phyloP scores from a whole-genome alignment of 805 yeast species.

The Suhomyces pyralidae region DNA sequence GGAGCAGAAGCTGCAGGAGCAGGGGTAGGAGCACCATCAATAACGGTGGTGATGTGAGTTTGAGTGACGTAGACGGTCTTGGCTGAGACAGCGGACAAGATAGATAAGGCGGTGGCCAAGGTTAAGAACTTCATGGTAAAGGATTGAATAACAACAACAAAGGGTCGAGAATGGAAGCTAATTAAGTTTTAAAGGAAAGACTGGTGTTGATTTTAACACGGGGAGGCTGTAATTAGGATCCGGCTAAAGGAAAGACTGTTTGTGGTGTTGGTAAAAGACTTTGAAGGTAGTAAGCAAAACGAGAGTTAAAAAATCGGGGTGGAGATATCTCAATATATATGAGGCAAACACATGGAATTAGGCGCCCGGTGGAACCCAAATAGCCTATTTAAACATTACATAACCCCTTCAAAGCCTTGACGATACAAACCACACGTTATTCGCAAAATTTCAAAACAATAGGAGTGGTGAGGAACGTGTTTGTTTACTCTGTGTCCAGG shows the following conservation, averaged over 20 bases:
- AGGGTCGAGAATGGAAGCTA: neutral
- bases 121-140: constrained; percentile 20
- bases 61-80: constrained; percentile 27
- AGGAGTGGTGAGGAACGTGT: neutral
- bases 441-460: neutral
- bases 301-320: neutral
- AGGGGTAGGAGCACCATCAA: constrained; percentile 13
- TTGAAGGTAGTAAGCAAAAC: neutral
- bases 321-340: neutral
- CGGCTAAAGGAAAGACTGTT: neutral
- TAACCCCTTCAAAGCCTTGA: neutral
- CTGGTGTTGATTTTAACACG: neutral
- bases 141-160: constrained; percentile 4
- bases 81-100: constrained; percentile 21
- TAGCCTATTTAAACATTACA: neutral
- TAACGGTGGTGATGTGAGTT: constrained; percentile 24
- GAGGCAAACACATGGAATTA: neutral
- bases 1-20: constrained; percentile 11
- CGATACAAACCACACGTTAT: neutral
- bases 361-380: neutral
- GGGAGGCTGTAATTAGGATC: neutral
- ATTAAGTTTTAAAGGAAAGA: constrained; percentile 4
- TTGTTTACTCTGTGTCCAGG: neutral
- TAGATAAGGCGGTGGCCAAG: constrained; percentile 20
- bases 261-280: neutral